These are phyloP conservation scores for Alternaria ethzedia DNA, from an alignment of 2,329 filamentous ascomycete genomes.

Conservation along the genomic window DNA sequence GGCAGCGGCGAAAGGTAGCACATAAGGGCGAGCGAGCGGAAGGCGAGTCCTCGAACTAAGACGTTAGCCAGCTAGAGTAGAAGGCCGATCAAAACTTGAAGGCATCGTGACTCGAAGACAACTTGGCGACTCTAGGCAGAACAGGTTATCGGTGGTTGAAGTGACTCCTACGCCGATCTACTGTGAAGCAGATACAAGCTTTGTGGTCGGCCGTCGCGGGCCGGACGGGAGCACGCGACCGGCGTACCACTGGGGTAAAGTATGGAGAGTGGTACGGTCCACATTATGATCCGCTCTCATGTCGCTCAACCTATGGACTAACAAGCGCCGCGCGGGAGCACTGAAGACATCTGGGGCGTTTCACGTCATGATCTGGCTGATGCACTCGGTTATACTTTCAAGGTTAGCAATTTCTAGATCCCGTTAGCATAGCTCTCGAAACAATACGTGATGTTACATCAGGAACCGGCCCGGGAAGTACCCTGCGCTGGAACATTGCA, in stretches of 20 bases:
- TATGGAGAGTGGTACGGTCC: neutral
- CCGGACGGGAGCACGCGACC: neutral
- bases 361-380: neutral
- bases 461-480: neutral
- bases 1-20: neutral
- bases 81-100: neutral
- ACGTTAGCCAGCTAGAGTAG: neutral
- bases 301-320: neutral
- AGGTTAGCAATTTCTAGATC: neutral
- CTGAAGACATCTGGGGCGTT: neutral
- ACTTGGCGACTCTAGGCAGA: neutral
- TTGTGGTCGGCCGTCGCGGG: neutral
- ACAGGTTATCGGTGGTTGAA: neutral
- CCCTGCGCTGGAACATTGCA: neutral
- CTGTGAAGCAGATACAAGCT: neutral
- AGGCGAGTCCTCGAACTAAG: neutral
- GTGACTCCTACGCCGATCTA: neutral
- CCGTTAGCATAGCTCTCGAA: neutral
- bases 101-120: neutral
- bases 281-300: neutral
- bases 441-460: neutral
- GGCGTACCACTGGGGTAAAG: neutral
- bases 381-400: too few relatives aligned
- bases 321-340: neutral
- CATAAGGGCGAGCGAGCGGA: neutral